Base-by-base conservation (phyloP, 1,284 basidiomycete genomes). In the Entoloma clypeatum region DNA sequence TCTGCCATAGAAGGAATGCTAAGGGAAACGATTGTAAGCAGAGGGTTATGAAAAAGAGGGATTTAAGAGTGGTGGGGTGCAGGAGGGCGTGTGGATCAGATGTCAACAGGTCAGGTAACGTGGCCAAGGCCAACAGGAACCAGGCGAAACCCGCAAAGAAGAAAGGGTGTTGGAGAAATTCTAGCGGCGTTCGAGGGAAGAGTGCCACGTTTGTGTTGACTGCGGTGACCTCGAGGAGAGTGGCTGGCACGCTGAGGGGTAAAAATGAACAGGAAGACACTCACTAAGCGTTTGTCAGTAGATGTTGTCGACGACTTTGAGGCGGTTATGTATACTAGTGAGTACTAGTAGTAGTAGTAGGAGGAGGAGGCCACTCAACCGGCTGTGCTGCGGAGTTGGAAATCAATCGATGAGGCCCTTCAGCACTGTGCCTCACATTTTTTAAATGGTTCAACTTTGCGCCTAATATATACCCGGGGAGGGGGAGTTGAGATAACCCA, bases 1-100 rank as follows among this genome's bases (percentile, higher is more conserved):
- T 87, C 84, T 62, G 82, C 72, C 85, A 87, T 86, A 49, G 42
- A 14, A 39, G 21, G 32, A 44, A 36, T 52, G 48, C 50, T 55
- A 44, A 7, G 37, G 23, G 43, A 42, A 49, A 27, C 43, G 49
- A 49, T 43, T 47, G 39, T 52, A 32, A 38, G 33, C n/a, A 41
- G 23, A 52, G 47, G 46, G 46, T 40, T 37, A 50, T 49, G 39
- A 47, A 41, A 37, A 39, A 55, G 47, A 47, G 52, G 46, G 51
- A 43, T 57, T 50, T 56, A 56, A 51, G 61, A 61, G 52, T 56
- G 48, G 51, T 39, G 45, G 57, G 53, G 60, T 58, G 58, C 57
- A 54, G 56, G 60, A 45, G 44, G 46, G 55, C 59, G 64, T 65
- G 66, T 63, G 65, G 52, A 64, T 66, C 61, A 64, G 52, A 60